Percentiles rank a stretch among this genome's conserved stretches.
Conservation (phyloP, 2,329 filamentous ascomycete species). For the Pseudogymnoascus sp. region DNA sequence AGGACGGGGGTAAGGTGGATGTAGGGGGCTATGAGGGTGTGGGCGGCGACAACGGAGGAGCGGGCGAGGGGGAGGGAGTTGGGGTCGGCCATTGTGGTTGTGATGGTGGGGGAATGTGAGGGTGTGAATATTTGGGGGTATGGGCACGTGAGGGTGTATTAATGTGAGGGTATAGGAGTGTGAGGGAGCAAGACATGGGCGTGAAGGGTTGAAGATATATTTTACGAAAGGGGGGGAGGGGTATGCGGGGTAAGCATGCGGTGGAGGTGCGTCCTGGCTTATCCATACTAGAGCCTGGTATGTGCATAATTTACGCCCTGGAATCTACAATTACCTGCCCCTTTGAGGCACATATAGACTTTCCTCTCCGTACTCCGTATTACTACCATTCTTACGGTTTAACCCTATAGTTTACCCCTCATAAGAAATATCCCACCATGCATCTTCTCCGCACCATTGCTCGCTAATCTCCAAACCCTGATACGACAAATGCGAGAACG, state of each 20-base stretch:
- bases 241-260: neutral
- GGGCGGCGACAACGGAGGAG: conserved; percentile 62
- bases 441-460: neutral
- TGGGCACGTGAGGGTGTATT: no score
- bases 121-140: neutral
- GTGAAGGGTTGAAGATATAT: neutral
- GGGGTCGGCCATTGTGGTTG: conserved; percentile 42
- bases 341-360: neutral
- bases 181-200: neutral
- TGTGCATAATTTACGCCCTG: neutral
- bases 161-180: neutral
- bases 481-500: neutral
- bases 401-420: neutral
- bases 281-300: neutral
- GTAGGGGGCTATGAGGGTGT: conserved; percentile 62
- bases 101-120: neutral
- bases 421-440: neutral
- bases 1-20: conserved; percentile 79
- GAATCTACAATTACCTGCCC: neutral
- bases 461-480: neutral
- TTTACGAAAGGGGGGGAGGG: neutral
- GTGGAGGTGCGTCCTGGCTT: neutral
- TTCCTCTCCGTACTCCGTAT: neutral
- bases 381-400: neutral
- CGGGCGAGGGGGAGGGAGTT: conserved; percentile 61